Conservation (phyloP, 1,284 basidiomycete genomes). For the Phylloporus gajari region DNA sequence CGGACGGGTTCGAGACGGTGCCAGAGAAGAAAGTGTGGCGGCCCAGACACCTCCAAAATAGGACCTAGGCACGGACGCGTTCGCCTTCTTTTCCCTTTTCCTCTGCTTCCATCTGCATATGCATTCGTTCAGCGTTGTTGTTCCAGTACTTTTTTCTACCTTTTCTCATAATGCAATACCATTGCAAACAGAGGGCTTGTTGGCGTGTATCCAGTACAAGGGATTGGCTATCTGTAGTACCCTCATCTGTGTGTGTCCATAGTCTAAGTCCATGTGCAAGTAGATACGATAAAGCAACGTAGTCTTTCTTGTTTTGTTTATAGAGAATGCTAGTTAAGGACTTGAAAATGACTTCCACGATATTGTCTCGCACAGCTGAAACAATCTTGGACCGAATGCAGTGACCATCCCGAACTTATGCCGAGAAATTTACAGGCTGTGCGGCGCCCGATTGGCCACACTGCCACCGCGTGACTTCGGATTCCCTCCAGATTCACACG, state of each 20-base stretch:
- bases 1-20: conserved; percentile 72
- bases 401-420: no score
- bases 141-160: neutral
- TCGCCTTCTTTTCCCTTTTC: neutral
- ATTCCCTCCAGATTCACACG: no score
- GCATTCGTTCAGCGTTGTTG: neutral
- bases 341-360: no score
- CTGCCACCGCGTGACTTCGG: no score
- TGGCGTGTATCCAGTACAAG: conserved; percentile 1
- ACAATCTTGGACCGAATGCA: no score
- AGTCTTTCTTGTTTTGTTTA: neutral
- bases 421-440: no score
- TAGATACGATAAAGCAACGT: neutral
- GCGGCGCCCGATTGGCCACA: no score
- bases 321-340: no score
- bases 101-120: neutral
- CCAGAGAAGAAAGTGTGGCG: conserved; percentile 57
- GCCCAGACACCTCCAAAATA: conserved; percentile 42
- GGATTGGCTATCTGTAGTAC: neutral
- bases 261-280: neutral
- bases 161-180: neutral
- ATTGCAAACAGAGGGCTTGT: neutral
- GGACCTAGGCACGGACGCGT: conserved; percentile 38
- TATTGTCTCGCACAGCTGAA: no score
- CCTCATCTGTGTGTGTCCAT: neutral